phyloP scores from a whole-genome alignment of 1,284 basidiomycete species.

The Takashimella tepidaria region DNA sequence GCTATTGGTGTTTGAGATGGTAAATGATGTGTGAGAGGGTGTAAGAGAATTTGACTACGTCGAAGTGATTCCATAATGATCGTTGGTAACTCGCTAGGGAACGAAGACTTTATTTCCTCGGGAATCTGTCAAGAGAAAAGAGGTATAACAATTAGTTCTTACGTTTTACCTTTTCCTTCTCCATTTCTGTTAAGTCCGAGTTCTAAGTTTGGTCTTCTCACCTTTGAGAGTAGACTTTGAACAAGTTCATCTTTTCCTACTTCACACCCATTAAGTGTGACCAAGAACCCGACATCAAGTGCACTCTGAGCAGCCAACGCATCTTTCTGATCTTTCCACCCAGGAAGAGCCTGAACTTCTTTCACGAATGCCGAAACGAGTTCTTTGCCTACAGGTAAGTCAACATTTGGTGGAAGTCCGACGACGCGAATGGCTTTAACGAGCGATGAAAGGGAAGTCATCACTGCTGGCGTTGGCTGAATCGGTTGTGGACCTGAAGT shows the following conservation, averaged over 20 bases:
- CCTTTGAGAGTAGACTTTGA: conserved; percentile 16
- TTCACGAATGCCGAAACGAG: conserved; percentile 26
- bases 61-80: conserved; percentile 29
- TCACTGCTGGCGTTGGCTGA: conserved; percentile 25
- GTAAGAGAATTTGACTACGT: conserved; percentile 34
- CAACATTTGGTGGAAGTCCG: conserved; percentile 30
- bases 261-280: conserved; percentile 21
- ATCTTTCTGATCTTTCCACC: conserved; percentile 22
- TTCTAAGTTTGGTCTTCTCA: too few species aligned
- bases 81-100: conserved; percentile 10
- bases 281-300: conserved; percentile 36
- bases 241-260: conserved; percentile 17
- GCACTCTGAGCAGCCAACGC: conserved; percentile 23
- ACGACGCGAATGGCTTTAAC: conserved; percentile 27
- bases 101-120: conserved; percentile 5
- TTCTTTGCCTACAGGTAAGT: conserved; percentile 17
- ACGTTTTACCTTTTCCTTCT: too few species aligned
- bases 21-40: conserved; percentile 33
- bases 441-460: conserved; percentile 33
- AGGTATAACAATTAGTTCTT: too few species aligned
- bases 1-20: conserved; percentile 1
- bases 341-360: conserved; percentile 19
- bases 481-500: conserved; percentile 22
- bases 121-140: conserved; percentile 2
- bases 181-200: too few species aligned